Base-by-base conservation (phyloP, 345 rosid species). In the Lenwebbia sp. region DNA sequence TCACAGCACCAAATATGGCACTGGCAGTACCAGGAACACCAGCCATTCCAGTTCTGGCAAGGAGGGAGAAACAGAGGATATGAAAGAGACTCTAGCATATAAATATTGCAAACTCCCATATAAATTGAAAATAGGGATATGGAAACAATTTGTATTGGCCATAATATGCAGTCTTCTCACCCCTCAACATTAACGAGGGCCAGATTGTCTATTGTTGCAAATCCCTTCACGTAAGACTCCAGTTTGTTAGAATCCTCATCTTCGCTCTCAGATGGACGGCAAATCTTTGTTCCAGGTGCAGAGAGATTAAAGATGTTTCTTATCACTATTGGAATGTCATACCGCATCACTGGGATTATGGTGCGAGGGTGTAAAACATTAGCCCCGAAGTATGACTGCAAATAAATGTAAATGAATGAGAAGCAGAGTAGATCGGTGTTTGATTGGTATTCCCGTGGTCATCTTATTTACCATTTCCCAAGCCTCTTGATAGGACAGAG, bases 11-110 rank as follows among this genome's bases (percentile, higher is more conserved):
- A 91, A 98, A 98, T 92, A 98, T 98, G 82, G 93, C 95, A 90
- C 94, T 94, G 49, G 98, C 96, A 55, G 99, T 98, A 90, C 99
- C 99, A 50, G 99, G 99, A 90, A 98, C 96, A 89, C 99, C 99
- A 89, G 97, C 99, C 99, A 97, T 94, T 91, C 99, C 99, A 89
- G 99, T 97, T 88, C 99, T 97, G 88, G 85, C 83, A 78, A 40
- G 78, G 47, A 82, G 60, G 60, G 57, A 85, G 14, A 53, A 81
- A 85, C 52, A 82, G 41, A 78, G 30, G 74, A 55, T 75, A 47
- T 54, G 26, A 56, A 70, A 28, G 21, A 81, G 62, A 85, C 62
- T 51, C 22, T 40, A 84, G 6, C 25, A 19, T 70, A 70, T 4
- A 33, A 17, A 70, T 33, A 23, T 33, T 33, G 78, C 47, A 65